Conservation (phyloP, 305 asterid species). For the Ilex paraguariensis region DNA sequence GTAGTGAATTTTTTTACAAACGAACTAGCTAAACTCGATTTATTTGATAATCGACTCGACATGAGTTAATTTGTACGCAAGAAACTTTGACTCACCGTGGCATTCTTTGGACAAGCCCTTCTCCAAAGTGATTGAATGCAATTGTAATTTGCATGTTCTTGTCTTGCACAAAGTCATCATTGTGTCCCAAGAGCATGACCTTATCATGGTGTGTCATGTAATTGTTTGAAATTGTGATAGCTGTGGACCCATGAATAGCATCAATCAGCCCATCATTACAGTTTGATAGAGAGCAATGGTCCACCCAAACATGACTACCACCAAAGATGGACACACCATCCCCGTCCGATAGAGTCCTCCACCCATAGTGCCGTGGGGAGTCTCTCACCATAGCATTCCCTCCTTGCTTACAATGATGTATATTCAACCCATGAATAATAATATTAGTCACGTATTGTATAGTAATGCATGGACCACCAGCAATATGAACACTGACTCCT, state of each 20-base stretch:
- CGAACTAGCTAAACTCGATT: too few relatives aligned
- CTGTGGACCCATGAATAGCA: constrained; percentile 56
- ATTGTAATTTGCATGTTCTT: constrained; percentile 62
- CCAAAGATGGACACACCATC: constrained; percentile 69
- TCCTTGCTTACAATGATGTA: constrained; percentile 55
- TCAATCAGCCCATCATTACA: constrained; percentile 58
- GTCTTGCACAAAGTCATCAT: constrained; percentile 43
- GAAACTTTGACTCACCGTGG: constrained; percentile 29
- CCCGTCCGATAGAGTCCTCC: constrained; percentile 66
- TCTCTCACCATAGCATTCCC: constrained; percentile 66
- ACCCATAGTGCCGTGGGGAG: constrained; percentile 60
- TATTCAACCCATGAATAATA: constrained; percentile 56
- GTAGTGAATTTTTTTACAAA: too few relatives aligned
- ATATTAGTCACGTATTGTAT: constrained; percentile 58
- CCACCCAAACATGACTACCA: constrained; percentile 69
- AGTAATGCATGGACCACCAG: constrained; percentile 61
- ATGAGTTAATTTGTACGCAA: too few relatives aligned
- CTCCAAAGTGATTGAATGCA: constrained; percentile 68
- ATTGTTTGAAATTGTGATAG: constrained; percentile 56
- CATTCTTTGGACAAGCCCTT: constrained; percentile 68
- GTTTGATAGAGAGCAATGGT: constrained; percentile 55
- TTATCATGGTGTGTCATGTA: constrained; percentile 63
- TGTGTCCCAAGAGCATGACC: constrained; percentile 66
- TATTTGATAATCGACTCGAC: too few relatives aligned
- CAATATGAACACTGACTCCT: constrained; percentile 61